Conservation (phyloP, 208 protist genomes). For the Trypanosoma brucei region DNA sequence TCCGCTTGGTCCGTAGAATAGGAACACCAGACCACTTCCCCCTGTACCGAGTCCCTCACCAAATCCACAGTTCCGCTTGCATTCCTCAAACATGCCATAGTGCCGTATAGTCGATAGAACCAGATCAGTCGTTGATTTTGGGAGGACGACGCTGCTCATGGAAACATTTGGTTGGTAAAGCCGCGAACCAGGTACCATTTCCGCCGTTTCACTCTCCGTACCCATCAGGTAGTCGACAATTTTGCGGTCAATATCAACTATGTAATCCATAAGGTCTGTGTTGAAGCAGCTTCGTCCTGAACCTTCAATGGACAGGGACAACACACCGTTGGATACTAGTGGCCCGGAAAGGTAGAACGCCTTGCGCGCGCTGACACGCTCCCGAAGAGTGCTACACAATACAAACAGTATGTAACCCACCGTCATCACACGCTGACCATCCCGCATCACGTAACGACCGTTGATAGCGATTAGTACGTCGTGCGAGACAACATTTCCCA, state of each 20-base stretch:
- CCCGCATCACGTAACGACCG: constrained; percentile 81
- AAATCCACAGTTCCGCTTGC: constrained; percentile 74
- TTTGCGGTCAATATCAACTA: constrained; percentile 88
- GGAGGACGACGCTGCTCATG: constrained; percentile 83
- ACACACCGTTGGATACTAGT: constrained; percentile 66
- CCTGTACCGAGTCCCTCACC: constrained; percentile 59
- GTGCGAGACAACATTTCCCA: constrained; percentile 84
- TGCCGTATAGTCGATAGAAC: constrained; percentile 85
- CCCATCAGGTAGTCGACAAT: constrained; percentile 92
- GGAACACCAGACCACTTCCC: constrained; percentile 73
- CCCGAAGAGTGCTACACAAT: constrained; percentile 81
- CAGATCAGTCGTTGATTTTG: constrained; percentile 59
- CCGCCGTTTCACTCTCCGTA: constrained; percentile 76
- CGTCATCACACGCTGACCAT: constrained; percentile 69
- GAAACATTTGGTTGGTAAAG: constrained; percentile 77
- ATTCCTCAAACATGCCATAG: constrained; percentile 82
- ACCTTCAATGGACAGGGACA: constrained; percentile 60
- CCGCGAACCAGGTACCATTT: constrained; percentile 88
- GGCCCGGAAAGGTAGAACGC: constrained; percentile 84
- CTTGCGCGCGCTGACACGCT: constrained; percentile 73
- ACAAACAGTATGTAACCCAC: constrained; percentile 91
- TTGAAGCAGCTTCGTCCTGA: constrained; percentile 68
- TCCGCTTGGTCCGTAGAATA: constrained; percentile 90
- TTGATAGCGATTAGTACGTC: constrained; percentile 89
- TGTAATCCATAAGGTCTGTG: constrained; percentile 90